Percentiles rank a stretch among this genome's conserved stretches.
Evolutionary conservation across 805 yeast genomes (phyloP).

Genomic region (Jamesozyma lodderae): DNA sequence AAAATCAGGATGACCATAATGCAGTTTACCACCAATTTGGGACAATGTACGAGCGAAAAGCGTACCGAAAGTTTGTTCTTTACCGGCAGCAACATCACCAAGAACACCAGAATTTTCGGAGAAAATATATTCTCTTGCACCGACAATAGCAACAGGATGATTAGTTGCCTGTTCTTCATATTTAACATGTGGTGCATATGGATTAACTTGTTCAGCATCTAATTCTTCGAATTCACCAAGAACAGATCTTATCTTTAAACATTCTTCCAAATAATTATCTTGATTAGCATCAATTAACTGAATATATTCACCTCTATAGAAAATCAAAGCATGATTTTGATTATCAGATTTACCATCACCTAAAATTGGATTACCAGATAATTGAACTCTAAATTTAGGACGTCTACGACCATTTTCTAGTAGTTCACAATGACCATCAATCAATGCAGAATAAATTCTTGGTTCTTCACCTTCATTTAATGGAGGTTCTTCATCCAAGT

Average conservation of each 20-base stretch:
- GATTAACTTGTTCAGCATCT: slow-evolving; percentile 41
- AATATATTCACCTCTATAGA: slow-evolving; percentile 86
- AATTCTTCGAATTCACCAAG: slow-evolving; percentile 85
- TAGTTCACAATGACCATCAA: slow-evolving; percentile 72
- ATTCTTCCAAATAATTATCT: slow-evolving; percentile 90
- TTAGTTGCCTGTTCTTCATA: slow-evolving; percentile 41
- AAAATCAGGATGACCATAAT: slow-evolving; percentile 96
- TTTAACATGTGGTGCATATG: slow-evolving; percentile 51
- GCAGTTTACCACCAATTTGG: slow-evolving; percentile 88
- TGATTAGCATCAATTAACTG: slow-evolving; percentile 95
- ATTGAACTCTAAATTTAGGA: slow-evolving; percentile 64
- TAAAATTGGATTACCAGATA: slow-evolving; percentile 75
- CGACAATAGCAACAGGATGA: slow-evolving; percentile 88
- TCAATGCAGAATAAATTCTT: slow-evolving; percentile 63
- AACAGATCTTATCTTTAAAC: slow-evolving; percentile 80
- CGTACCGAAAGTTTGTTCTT: slow-evolving; percentile 95
- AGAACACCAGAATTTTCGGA: slow-evolving; percentile 86
- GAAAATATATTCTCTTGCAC: slow-evolving; percentile 92
- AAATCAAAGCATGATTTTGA: slow-evolving; percentile 79
- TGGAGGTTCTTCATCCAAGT: slow-evolving; percentile 87
- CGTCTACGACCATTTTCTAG: slow-evolving; percentile 63
- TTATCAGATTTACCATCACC: slow-evolving; percentile 96
- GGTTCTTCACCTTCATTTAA: slow-evolving; percentile 58
- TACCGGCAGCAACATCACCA: slow-evolving; percentile 96
- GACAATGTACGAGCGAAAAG: slow-evolving; percentile 88